Evolutionary conservation across 2,329 filamentous ascomycete species (phyloP).

Genomic region (Penicillium sp.): DNA sequence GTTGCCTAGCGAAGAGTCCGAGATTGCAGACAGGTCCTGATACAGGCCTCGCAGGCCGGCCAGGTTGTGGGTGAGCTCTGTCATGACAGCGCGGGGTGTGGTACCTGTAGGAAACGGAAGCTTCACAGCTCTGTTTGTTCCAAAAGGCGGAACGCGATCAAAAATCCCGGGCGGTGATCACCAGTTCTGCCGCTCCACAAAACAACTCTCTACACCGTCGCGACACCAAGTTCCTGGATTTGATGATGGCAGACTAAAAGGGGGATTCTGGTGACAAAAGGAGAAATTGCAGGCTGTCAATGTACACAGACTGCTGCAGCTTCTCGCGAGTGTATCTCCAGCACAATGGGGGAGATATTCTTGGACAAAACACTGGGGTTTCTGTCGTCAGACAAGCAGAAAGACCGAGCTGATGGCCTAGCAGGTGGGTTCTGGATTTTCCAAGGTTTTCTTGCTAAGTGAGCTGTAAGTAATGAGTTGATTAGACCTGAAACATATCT

Average conservation of each 20-base stretch:
- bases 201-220: not conserved
- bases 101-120: slow-evolving; percentile 16
- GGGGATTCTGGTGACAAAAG: too few relatives aligned
- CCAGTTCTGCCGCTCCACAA: slow-evolving; percentile 13
- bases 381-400: slow-evolving; percentile 45
- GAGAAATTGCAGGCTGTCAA: not conserved
- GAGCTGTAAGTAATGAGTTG: slow-evolving; percentile 13
- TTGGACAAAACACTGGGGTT: slow-evolving; percentile 43
- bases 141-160: slow-evolving; percentile 37
- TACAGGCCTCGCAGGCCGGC: slow-evolving; percentile 81
- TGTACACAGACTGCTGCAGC: not conserved
- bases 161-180: slow-evolving; percentile 32
- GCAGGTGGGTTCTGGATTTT: slow-evolving; percentile 36
- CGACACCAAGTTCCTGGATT: not conserved
- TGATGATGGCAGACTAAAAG: not conserved
- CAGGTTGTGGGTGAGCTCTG: slow-evolving; percentile 67
- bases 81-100: slow-evolving; percentile 29
- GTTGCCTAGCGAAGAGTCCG: slow-evolving; percentile 68
- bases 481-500: slow-evolving; percentile 55
- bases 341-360: slow-evolving; percentile 44
- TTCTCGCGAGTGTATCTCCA: not conserved
- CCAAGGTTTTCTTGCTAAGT: not conserved
- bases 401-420: slow-evolving; percentile 53
- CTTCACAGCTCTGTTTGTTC: slow-evolving; percentile 28
- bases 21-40: slow-evolving; percentile 76